Conservation (phyloP, 106 monocot genomes). For the Dendrobium catenatum region DNA sequence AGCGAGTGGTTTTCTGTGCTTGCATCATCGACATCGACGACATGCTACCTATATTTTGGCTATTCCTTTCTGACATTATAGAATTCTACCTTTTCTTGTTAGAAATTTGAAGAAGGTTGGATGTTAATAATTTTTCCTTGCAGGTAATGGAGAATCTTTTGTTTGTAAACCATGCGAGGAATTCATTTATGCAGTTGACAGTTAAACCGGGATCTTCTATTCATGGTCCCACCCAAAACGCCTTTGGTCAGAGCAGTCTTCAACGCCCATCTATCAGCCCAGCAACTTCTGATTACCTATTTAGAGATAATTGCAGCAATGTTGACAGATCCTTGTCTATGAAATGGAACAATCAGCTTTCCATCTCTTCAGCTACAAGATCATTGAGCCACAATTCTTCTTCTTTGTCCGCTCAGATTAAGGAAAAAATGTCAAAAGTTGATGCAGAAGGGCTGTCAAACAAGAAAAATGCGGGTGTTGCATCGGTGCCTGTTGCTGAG, state of each 20-base stretch:
- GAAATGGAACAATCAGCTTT: neutral
- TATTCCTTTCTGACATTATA: neutral
- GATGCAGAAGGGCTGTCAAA: slow-evolving; percentile 4
- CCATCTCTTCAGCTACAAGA: slow-evolving; percentile 8
- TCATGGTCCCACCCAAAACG: slow-evolving; percentile 11
- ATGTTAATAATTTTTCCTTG: neutral
- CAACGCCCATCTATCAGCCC: slow-evolving; percentile 1
- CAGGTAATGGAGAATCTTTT: slow-evolving; percentile 58
- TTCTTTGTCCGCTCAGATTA: slow-evolving; percentile 5
- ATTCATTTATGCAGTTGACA: slow-evolving; percentile 30
- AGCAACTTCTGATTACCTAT: slow-evolving; percentile 1
- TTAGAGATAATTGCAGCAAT: slow-evolving; percentile 2
- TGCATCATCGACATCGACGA: neutral
- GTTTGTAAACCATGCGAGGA: slow-evolving; percentile 41
- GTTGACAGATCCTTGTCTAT: slow-evolving; percentile 3
- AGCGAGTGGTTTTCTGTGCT: neutral
- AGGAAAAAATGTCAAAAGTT: slow-evolving; percentile 4
- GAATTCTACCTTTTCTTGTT: neutral
- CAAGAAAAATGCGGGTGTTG: neutral
- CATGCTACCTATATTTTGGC: too few species aligned
- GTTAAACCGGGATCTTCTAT: slow-evolving; percentile 9
- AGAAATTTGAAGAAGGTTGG: neutral
- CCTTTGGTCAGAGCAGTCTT: slow-evolving; percentile 9
- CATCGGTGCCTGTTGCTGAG: neutral
- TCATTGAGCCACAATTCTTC: slow-evolving; percentile 12